phyloP scores from a whole-genome alignment of 768 basidiomycete species.

The Leucosporidium yakuticum region DNA sequence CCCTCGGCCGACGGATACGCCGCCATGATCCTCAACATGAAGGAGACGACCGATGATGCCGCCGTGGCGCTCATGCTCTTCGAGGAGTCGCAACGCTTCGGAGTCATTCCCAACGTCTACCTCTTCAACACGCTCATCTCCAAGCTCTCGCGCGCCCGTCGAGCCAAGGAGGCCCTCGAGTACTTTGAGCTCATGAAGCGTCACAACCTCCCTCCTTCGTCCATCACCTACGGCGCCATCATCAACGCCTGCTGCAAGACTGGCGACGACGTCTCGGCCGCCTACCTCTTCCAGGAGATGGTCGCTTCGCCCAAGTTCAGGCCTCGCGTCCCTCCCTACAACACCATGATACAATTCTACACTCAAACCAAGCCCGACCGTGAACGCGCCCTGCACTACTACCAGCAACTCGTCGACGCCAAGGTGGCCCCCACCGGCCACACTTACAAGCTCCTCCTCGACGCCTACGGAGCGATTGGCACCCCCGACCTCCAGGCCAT shows the following conservation, averaged over 20 bases:
- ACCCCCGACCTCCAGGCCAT: slow-evolving; percentile 60
- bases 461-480: slow-evolving; percentile 77
- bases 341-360: slow-evolving; percentile 98
- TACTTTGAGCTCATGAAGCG: slow-evolving; percentile 82
- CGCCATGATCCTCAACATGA: slow-evolving; percentile 72
- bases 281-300: slow-evolving; percentile 83
- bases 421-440: slow-evolving; percentile 72
- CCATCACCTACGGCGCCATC: slow-evolving; percentile 90
- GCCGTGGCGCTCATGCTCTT: slow-evolving; percentile 78
- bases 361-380: slow-evolving; percentile 84
- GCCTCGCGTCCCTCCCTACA: slow-evolving; percentile 89
- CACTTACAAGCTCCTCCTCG: slow-evolving; percentile 93
- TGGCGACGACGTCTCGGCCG: slow-evolving; percentile 76
- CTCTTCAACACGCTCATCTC: slow-evolving; percentile 97
- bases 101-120: slow-evolving; percentile 72
- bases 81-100: slow-evolving; percentile 63
- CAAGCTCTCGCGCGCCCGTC: slow-evolving; percentile 87
- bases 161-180: slow-evolving; percentile 79
- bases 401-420: slow-evolving; percentile 57
- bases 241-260: slow-evolving; percentile 86
- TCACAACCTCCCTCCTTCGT: slow-evolving; percentile 57
- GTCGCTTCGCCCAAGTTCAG: slow-evolving; percentile 61
- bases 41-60: slow-evolving; percentile 94
- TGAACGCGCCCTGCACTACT: slow-evolving; percentile 66
- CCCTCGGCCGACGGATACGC: slow-evolving; percentile 89